phyloP scores from a whole-genome alignment of 2,329 filamentous ascomycete species.

The Neurospora crassa region DNA sequence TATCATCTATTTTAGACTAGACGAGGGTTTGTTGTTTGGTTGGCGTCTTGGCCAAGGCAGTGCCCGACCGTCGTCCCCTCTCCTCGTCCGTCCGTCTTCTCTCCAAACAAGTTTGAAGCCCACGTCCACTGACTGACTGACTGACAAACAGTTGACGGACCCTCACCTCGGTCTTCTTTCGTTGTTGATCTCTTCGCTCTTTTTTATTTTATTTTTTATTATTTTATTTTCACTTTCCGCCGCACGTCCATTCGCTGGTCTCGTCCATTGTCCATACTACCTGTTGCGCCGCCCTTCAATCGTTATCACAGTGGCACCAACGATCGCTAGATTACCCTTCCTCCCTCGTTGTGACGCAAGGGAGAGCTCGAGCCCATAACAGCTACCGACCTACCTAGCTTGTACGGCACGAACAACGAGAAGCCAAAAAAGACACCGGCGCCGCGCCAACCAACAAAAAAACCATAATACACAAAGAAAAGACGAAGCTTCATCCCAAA shows the following conservation, averaged over 20 bases:
- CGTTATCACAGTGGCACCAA: neutral
- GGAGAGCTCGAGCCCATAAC: neutral
- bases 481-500: constrained; percentile 4
- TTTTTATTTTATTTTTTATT: neutral
- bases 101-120: neutral
- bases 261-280: neutral
- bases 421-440: neutral
- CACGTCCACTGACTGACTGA: neutral
- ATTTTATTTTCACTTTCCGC: neutral
- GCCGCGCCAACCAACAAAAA: neutral
- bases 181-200: neutral
- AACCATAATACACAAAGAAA: neutral
- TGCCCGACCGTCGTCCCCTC: neutral
- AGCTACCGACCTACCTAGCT: neutral
- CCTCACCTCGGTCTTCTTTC: neutral
- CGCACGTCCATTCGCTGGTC: neutral
- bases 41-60: neutral
- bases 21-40: neutral
- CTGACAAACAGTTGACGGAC: neutral
- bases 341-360: neutral
- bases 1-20: neutral
- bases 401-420: neutral
- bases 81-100: neutral
- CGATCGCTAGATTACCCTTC: neutral
- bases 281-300: neutral